Percentiles rank a stretch among this genome's conserved stretches.
phyloP scores from a whole-genome alignment of 768 basidiomycete species.

The Russula vinacea region DNA sequence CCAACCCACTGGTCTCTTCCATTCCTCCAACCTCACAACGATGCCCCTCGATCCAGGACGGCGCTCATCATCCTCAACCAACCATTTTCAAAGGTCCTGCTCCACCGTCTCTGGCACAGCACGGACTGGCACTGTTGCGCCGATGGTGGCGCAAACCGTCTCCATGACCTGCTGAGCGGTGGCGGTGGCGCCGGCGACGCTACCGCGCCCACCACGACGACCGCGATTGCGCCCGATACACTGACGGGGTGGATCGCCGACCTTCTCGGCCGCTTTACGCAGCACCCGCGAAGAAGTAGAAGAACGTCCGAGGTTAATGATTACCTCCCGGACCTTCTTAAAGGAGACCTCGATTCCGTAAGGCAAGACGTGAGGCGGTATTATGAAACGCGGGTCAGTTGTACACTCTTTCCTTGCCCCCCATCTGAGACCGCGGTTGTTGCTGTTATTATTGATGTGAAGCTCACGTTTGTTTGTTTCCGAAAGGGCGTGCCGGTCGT shows the following conservation, averaged over 20 bases:
- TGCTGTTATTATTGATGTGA: not conserved
- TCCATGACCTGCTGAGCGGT: constrained; percentile 52
- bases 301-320: constrained; percentile 45
- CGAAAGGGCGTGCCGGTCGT: constrained; percentile 63
- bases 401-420: not conserved
- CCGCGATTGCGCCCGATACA: not conserved
- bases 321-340: constrained; percentile 81
- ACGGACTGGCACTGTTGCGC: constrained; percentile 45
- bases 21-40: constrained; percentile 18
- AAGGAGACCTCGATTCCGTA: constrained; percentile 92
- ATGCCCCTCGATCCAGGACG: constrained; percentile 15
- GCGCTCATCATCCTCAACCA: constrained; percentile 91
- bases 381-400: constrained; percentile 58
- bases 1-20: constrained; percentile 19
- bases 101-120: constrained; percentile 51
- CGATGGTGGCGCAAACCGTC: constrained; percentile 58
- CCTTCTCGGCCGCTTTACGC: constrained; percentile 3
- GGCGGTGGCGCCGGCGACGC: not conserved
- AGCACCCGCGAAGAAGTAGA: not conserved
- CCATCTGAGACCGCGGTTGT: not conserved
- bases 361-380: constrained; percentile 67
- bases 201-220: not conserved
- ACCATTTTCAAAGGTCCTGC: constrained; percentile 64
- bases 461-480: not conserved
- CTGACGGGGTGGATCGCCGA: constrained; percentile 2